Percentiles rank a stretch among this genome's conserved stretches.
phyloP scores from a whole-genome alignment of 2,329 filamentous ascomycete species.

The Cladophialophora chaetospira region DNA sequence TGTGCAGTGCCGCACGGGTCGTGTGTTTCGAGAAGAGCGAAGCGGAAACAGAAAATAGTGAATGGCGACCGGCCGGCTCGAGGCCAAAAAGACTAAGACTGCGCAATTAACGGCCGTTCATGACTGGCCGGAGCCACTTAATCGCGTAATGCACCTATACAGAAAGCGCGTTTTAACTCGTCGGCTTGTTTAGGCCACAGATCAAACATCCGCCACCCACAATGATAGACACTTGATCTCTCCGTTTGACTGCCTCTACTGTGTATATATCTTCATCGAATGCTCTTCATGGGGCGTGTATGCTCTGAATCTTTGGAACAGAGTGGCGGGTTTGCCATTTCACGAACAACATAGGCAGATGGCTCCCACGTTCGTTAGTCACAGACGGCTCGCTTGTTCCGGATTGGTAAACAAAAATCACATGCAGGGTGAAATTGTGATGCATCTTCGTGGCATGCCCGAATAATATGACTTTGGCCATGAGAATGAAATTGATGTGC shows the following conservation, averaged over 20 bases:
- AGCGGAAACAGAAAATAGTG: constrained; percentile 10
- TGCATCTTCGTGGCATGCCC: background rate
- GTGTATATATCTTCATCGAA: background rate
- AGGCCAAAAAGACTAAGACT: background rate
- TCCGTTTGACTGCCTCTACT: background rate
- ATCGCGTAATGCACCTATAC: constrained; percentile 11
- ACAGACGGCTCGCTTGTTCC: constrained; percentile 9
- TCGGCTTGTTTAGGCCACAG: constrained; percentile 1
- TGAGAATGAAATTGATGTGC: no score
- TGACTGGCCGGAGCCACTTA: constrained; percentile 11
- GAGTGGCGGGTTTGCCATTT: no score
- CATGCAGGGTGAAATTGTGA: background rate
- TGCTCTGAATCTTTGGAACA: background rate
- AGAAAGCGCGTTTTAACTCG: constrained; percentile 10
- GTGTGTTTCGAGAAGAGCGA: constrained; percentile 6
- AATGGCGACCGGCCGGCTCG: background rate
- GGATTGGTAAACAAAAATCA: constrained; percentile 16
- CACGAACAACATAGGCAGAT: constrained; percentile 6
- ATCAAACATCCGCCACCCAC: background rate
- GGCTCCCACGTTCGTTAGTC: constrained; percentile 15
- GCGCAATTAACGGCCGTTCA: background rate
- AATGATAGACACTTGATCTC: background rate
- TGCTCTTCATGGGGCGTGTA: background rate
- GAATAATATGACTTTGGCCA: no score
- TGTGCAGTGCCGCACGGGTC: background rate